Percentiles rank a stretch among this genome's conserved stretches.
Evolutionary conservation across 352 stramenopile genomes (phyloP).

Genomic region (Phytophthora pinifolia): DNA sequence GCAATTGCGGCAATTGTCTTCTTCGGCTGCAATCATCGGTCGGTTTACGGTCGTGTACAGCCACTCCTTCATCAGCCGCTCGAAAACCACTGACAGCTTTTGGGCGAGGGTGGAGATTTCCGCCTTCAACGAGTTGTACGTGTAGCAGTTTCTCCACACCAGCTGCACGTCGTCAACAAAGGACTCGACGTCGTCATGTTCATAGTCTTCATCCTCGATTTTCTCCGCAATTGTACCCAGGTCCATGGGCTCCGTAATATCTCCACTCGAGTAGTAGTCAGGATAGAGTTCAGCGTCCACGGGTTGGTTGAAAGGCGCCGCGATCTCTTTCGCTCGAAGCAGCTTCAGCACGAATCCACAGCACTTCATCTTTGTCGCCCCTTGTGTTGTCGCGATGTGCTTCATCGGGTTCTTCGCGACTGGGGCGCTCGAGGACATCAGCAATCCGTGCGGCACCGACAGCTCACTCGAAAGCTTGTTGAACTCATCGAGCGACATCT

Average conservation of each 20-base stretch:
- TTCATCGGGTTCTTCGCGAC: slow-evolving; percentile 46
- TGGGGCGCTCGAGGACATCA: slow-evolving; percentile 52
- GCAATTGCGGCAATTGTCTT: slow-evolving; percentile 80
- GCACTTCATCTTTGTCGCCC: slow-evolving; percentile 58
- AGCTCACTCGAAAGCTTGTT: slow-evolving; percentile 28
- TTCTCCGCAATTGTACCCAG: slow-evolving; percentile 82
- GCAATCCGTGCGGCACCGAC: slow-evolving; percentile 49
- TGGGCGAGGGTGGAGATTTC: slow-evolving; percentile 77
- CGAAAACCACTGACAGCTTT: slow-evolving; percentile 78
- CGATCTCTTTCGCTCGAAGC: slow-evolving; percentile 76
- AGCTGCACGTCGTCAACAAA: slow-evolving; percentile 83
- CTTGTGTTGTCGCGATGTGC: slow-evolving; percentile 61
- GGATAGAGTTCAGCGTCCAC: slow-evolving; percentile 84
- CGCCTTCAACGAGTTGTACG: slow-evolving; percentile 82
- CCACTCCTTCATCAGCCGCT: slow-evolving; percentile 81
- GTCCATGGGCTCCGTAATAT: slow-evolving; percentile 83
- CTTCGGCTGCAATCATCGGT: slow-evolving; percentile 60
- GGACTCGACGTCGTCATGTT: slow-evolving; percentile 76
- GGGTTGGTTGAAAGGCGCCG: slow-evolving; percentile 78
- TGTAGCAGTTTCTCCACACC: slow-evolving; percentile 87
- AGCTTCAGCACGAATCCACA: slow-evolving; percentile 78
- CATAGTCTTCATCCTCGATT: slow-evolving; percentile 84
- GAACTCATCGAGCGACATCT: slow-evolving; percentile 37
- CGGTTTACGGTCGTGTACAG: slow-evolving; percentile 60
- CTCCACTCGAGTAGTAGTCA: slow-evolving; percentile 74